Evolutionary conservation across 257 asterid species (phyloP).

Genomic region (Plectranthus barbatus): DNA sequence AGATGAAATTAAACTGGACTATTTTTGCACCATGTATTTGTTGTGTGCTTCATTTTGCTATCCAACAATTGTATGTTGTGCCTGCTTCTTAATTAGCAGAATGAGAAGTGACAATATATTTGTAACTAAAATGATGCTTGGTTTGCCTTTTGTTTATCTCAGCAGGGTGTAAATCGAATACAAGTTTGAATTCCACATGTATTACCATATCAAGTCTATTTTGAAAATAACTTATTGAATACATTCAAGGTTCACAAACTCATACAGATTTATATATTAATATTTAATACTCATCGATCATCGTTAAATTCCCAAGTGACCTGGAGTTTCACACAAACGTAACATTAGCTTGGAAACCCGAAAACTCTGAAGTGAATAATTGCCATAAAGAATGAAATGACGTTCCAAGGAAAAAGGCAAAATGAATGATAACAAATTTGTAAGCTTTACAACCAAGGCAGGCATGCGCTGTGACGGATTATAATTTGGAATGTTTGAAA

Average conservation of each 20-base stretch:
- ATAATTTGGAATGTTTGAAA: not conserved
- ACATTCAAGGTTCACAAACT: too few species aligned
- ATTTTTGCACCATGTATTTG: constrained; percentile 10
- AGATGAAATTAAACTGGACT: constrained; percentile 8
- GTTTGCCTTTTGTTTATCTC: too few species aligned
- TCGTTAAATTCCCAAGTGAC: too few species aligned
- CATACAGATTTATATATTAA: too few species aligned
- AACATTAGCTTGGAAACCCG: too few species aligned
- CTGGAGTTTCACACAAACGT: too few species aligned
- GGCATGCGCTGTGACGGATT: not conserved
- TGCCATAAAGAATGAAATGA: not conserved
- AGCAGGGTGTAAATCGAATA: too few species aligned
- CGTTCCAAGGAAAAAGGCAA: not conserved
- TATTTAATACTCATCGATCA: too few species aligned
- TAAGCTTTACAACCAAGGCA: constrained; percentile 1
- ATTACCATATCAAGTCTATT: too few species aligned
- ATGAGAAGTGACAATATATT: not conserved
- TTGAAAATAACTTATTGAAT: too few species aligned
- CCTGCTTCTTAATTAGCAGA: constrained; percentile 6
- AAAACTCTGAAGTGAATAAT: too few species aligned
- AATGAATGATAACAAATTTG: not conserved
- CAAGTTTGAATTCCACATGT: too few species aligned
- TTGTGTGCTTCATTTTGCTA: constrained; percentile 7
- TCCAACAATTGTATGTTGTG: constrained; percentile 7
- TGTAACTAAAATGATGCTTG: not conserved